Evolutionary conservation across 305 asterid species (phyloP).

Genomic region (Rubia peregrina): DNA sequence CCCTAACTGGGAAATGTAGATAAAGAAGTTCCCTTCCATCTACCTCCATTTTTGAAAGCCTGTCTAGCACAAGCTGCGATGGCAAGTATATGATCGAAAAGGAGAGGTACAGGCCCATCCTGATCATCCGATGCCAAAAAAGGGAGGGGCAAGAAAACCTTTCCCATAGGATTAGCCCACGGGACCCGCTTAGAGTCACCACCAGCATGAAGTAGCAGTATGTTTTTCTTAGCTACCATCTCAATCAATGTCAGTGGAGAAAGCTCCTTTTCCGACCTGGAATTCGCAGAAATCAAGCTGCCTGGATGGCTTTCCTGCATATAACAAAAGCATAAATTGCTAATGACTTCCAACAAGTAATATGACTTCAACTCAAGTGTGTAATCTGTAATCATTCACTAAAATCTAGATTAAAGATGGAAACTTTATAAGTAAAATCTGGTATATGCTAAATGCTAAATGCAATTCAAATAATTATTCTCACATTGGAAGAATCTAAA

Average conservation of each 20-base stretch:
- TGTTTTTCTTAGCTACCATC: constrained; percentile 59
- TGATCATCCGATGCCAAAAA: constrained; percentile 89
- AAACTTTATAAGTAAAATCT: too few relatives aligned
- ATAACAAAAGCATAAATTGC: constrained; percentile 15
- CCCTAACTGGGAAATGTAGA: constrained; percentile 11
- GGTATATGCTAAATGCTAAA: too few relatives aligned
- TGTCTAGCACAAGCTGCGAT: constrained; percentile 89
- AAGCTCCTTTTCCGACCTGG: constrained; percentile 31
- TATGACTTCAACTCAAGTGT: too few relatives aligned
- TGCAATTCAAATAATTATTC: background rate
- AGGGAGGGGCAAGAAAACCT: constrained; percentile 95
- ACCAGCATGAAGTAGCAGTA: constrained; percentile 92
- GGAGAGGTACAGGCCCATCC: constrained; percentile 92
- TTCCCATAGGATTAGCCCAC: constrained; percentile 99
- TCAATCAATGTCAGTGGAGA: constrained; percentile 42
- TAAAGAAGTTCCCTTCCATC: constrained; percentile 25
- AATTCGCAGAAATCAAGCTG: constrained; percentile 27
- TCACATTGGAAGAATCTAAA: background rate
- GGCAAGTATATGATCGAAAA: constrained; percentile 95
- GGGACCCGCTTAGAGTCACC: constrained; percentile 99
- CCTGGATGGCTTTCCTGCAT: constrained; percentile 44
- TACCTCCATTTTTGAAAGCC: constrained; percentile 79
- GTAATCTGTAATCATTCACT: too few relatives aligned
- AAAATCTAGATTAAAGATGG: too few relatives aligned
- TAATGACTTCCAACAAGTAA: too few relatives aligned